These are phyloP conservation scores for Exophiala aquamarina DNA, from an alignment of 2,329 filamentous ascomycete genomes.

Conservation along the genomic window DNA sequence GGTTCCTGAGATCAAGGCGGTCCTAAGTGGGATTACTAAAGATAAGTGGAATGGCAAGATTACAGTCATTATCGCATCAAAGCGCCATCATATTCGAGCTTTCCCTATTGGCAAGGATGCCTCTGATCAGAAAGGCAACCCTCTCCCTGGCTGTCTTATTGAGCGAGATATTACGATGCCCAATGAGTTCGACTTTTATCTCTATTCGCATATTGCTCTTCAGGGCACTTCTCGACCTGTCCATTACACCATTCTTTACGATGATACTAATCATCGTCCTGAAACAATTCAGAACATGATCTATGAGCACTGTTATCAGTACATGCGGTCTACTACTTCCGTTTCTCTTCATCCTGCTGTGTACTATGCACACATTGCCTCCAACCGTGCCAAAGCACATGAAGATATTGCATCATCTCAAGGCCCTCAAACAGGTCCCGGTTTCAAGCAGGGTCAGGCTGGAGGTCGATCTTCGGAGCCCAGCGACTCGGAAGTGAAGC, in stretches of 20 bases:
- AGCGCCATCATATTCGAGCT: constrained; percentile 91
- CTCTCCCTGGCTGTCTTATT: constrained; percentile 81
- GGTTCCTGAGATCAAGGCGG: constrained; percentile 63
- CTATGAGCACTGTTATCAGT: constrained; percentile 94
- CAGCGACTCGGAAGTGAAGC: constrained; percentile 31
- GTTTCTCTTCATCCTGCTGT: constrained; percentile 85
- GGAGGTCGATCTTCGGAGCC: constrained; percentile 29
- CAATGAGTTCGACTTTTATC: constrained; percentile 84
- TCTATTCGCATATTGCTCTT: constrained; percentile 73
- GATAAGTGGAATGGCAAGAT: constrained; percentile 60
- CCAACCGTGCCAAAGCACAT: constrained; percentile 75
- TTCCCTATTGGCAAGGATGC: constrained; percentile 60
- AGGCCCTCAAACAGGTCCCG: constrained; percentile 42
- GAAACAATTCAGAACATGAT: constrained; percentile 81
- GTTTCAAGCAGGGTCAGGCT: constrained; percentile 35
- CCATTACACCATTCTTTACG: constrained; percentile 84
- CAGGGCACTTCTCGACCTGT: constrained; percentile 92
- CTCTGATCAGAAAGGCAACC: constrained; percentile 75
- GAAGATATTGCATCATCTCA: constrained; percentile 51
- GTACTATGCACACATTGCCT: constrained; percentile 93
- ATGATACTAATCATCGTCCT: constrained; percentile 69
- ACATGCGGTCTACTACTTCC: constrained; percentile 85
- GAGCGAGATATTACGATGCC: constrained; percentile 90
- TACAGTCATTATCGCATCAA: constrained; percentile 84
- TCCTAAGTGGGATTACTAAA: constrained; percentile 39